phyloP scores from a whole-genome alignment of 306 rosid species.

The Prunus campanulata region DNA sequence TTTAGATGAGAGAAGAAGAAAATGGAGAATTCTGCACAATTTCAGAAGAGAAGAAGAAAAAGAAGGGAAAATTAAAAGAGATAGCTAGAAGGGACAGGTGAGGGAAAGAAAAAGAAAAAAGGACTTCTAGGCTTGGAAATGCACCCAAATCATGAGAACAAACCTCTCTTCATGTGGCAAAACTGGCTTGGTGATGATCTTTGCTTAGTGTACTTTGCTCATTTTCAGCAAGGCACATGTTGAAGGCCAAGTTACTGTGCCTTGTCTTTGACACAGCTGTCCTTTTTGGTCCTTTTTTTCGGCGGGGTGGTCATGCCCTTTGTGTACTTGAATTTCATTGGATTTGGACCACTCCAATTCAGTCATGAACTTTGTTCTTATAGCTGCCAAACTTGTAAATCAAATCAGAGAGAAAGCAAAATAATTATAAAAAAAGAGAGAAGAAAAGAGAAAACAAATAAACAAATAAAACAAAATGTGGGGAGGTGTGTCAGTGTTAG shows the following conservation, averaged over 20 bases:
- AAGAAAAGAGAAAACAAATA: too few species aligned
- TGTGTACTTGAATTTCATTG: constrained; percentile 7
- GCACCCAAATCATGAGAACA: constrained; percentile 51
- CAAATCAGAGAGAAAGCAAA: constrained; percentile 1
- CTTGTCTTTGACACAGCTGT: constrained; percentile 17
- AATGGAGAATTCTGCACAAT: too few species aligned
- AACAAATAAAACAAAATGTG: too few species aligned
- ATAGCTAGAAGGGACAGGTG: too few species aligned
- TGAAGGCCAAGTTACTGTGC: not conserved
- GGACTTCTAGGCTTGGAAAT: constrained; percentile 32
- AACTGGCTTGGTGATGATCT: not conserved
- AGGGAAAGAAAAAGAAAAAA: too few species aligned
- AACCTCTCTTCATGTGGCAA: constrained; percentile 52
- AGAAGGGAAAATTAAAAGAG: too few species aligned
- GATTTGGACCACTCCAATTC: constrained; percentile 15
- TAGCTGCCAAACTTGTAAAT: constrained; percentile 10
- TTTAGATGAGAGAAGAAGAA: too few species aligned
- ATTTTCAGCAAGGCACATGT: not conserved
- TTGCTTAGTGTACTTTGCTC: not conserved
- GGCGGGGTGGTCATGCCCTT: not conserved
- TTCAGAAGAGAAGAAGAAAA: too few species aligned
- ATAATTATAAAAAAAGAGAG: too few species aligned
- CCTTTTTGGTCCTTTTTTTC: constrained; percentile 8
- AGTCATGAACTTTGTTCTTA: not conserved
- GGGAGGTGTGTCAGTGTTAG: too few species aligned